Conservation (phyloP, 2,329 filamentous ascomycete species). For the Aspergillus neoniger region DNA sequence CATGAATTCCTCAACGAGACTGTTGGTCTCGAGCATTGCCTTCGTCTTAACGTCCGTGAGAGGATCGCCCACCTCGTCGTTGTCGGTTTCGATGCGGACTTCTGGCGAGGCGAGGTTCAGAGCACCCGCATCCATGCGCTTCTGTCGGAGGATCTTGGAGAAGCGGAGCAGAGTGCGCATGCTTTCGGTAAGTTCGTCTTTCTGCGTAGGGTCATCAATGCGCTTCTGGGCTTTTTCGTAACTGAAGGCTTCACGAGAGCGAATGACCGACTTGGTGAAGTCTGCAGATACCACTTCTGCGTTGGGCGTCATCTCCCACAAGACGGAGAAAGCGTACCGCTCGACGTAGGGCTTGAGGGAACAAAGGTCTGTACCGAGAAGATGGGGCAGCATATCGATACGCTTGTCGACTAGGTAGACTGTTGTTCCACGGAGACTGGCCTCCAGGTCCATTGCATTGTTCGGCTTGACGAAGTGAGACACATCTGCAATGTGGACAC, state of each 20-base stretch:
- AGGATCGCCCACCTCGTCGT: constrained; percentile 92
- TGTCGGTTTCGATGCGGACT: constrained; percentile 92
- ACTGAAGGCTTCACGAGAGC: constrained; percentile 93
- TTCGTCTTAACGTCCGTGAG: constrained; percentile 92
- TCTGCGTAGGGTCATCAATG: constrained; percentile 84
- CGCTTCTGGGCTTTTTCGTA: constrained; percentile 94
- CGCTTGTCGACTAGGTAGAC: constrained; percentile 98
- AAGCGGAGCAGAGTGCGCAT: constrained; percentile 86
- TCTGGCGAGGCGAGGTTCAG: constrained; percentile 96
- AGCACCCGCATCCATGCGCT: constrained; percentile 93
- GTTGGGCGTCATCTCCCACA: constrained; percentile 85
- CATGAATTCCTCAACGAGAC: constrained; percentile 99
- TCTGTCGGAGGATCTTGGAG: constrained; percentile 90
- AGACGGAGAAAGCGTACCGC: constrained; percentile 78
- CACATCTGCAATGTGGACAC: constrained; percentile 98
- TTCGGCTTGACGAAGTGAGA: constrained; percentile 97
- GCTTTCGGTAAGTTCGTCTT: constrained; percentile 84
- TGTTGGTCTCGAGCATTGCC: constrained; percentile 90
- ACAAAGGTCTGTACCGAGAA: constrained; percentile 93
- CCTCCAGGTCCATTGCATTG: constrained; percentile 96
- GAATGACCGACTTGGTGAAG: constrained; percentile 97
- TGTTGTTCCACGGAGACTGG: constrained; percentile 89
- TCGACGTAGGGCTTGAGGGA: constrained; percentile 98
- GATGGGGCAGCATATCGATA: constrained; percentile 97
- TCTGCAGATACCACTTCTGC: constrained; percentile 82